These are phyloP conservation scores for Haberlea rhodopensis DNA, from an alignment of 257 asterid genomes.

Conservation along the genomic window DNA sequence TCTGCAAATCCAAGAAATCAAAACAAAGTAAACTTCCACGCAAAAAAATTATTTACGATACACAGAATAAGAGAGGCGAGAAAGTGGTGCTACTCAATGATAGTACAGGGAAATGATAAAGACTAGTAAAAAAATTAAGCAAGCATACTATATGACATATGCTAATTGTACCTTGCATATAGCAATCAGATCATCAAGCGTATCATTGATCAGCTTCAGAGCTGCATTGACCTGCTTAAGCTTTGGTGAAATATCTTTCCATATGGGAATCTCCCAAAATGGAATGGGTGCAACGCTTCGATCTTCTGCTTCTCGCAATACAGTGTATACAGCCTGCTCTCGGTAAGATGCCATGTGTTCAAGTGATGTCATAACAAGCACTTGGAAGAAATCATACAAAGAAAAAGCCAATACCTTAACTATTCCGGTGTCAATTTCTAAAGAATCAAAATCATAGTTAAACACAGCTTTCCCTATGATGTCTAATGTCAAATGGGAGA, in stretches of 20 bases:
- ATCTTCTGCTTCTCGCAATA: slow-evolving; percentile 92
- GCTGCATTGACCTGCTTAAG: slow-evolving; percentile 80
- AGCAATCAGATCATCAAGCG: slow-evolving; percentile 77
- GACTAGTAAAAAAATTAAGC: slow-evolving; percentile 7
- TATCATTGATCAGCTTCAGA: slow-evolving; percentile 76
- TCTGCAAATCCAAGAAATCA: slow-evolving; percentile 50
- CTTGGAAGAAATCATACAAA: slow-evolving; percentile 24
- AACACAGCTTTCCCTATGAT: slow-evolving; percentile 96
- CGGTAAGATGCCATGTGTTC: slow-evolving; percentile 27
- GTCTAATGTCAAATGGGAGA: slow-evolving; percentile 91
- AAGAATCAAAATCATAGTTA: slow-evolving; percentile 92
- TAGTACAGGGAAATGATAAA: neutral
- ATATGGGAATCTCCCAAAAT: slow-evolving; percentile 93
- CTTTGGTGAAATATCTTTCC: slow-evolving; percentile 96
- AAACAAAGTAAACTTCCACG: neutral
- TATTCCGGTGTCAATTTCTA: slow-evolving; percentile 79
- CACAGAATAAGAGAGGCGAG: neutral
- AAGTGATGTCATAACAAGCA: slow-evolving; percentile 22
- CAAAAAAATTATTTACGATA: neutral
- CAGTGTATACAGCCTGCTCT: slow-evolving; percentile 90
- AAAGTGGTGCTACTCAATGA: neutral
- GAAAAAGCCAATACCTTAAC: slow-evolving; percentile 62
- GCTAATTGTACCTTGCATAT: slow-evolving; percentile 70
- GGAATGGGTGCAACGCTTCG: slow-evolving; percentile 94
- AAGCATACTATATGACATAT: slow-evolving; percentile 1